Conservation (phyloP, 768 basidiomycete species). For the Crepidotus variabilis region DNA sequence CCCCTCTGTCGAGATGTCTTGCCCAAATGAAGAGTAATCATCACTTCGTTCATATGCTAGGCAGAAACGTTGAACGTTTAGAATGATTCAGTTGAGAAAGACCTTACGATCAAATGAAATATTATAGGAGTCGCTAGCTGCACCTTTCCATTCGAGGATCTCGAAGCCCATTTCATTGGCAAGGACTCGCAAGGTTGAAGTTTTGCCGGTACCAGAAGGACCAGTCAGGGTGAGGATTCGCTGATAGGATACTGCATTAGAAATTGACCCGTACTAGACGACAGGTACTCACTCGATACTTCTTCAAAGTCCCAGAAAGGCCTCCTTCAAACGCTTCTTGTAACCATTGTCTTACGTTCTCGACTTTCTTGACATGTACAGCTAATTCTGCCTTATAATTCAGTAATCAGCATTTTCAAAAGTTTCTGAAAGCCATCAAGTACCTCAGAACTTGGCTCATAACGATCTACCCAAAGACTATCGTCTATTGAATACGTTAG, state of each 20-base stretch:
- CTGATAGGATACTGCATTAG: conserved; percentile 31
- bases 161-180: conserved; percentile 73
- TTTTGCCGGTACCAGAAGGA: conserved; percentile 89
- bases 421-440: conserved; percentile 1
- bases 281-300: conserved; percentile 61
- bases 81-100: neutral
- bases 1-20: conserved; percentile 36
- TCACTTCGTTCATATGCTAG: neutral
- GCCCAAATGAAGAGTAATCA: neutral
- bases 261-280: neutral
- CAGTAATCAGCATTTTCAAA: neutral
- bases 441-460: conserved; percentile 59
- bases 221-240: conserved; percentile 84
- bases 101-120: conserved; percentile 15
- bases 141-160: conserved; percentile 82
- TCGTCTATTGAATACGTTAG: conserved; percentile 24
- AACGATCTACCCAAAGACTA: conserved; percentile 59
- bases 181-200: conserved; percentile 75
- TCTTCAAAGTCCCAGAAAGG: conserved; percentile 56
- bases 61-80: neutral
- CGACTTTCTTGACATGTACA: conserved; percentile 76
- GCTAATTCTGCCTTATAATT: conserved; percentile 60
- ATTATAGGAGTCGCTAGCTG: conserved; percentile 46
- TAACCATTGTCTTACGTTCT: conserved; percentile 75
- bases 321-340: conserved; percentile 68